Percentiles rank a stretch among this genome's conserved stretches.
phyloP scores from a whole-genome alignment of 2,329 filamentous ascomycete species.

The Fusarium sp. region DNA sequence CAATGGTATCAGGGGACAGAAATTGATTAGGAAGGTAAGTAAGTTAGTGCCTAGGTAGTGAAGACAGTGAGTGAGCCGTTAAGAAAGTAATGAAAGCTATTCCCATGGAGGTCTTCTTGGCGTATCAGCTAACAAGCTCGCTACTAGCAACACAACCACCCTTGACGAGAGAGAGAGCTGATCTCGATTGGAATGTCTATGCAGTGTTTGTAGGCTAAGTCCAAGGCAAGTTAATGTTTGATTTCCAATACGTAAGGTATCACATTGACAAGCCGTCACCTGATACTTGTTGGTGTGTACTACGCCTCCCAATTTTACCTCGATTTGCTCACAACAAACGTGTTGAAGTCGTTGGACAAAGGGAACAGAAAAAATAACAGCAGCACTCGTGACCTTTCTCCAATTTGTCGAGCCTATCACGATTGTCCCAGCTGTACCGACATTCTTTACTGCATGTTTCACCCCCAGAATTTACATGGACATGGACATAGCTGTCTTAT shows the following conservation, averaged over 20 bases:
- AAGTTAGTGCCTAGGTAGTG: too few relatives aligned
- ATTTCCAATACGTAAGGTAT: slow-evolving; percentile 31
- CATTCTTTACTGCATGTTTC: slow-evolving; percentile 12
- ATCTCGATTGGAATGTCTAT: slow-evolving; percentile 17
- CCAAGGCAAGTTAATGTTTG: slow-evolving; percentile 6
- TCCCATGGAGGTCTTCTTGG: neutral
- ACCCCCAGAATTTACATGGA: neutral
- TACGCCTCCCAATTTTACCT: slow-evolving; percentile 20
- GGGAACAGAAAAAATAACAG: slow-evolving; percentile 9
- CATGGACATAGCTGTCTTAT: neutral
- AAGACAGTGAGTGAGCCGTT: neutral
- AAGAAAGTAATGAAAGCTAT: neutral
- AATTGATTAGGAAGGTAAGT: slow-evolving; percentile 14
- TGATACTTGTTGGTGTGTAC: slow-evolving; percentile 27
- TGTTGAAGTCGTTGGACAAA: slow-evolving; percentile 7
- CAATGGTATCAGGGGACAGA: neutral
- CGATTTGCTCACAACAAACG: slow-evolving; percentile 5
- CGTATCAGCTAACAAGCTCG: slow-evolving; percentile 10
- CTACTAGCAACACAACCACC: neutral
- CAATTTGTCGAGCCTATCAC: slow-evolving; percentile 15
- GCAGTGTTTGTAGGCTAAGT: slow-evolving; percentile 3
- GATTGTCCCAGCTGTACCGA: slow-evolving; percentile 16
- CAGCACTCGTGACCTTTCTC: slow-evolving; percentile 19
- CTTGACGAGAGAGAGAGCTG: slow-evolving; percentile 1
- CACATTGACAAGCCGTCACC: slow-evolving; percentile 39